These are phyloP conservation scores for Penicillium decumbens DNA, from an alignment of 2,329 filamentous ascomycete species.

Conservation along the genomic window DNA sequence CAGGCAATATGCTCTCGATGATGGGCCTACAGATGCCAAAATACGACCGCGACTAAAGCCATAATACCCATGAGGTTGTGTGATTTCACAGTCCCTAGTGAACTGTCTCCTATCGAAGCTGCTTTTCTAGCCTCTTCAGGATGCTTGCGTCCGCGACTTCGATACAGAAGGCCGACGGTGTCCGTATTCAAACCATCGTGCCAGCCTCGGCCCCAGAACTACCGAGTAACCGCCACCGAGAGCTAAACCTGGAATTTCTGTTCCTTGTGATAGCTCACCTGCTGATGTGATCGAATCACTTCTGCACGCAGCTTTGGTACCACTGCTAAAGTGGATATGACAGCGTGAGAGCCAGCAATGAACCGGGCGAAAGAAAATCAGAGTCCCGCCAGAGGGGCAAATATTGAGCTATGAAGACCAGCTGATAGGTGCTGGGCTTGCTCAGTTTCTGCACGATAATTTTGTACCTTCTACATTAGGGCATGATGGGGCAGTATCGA, in stretches of 20 bases:
- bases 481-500: background rate
- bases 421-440: background rate
- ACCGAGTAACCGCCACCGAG: no score
- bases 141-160: background rate
- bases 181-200: no score
- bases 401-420: background rate
- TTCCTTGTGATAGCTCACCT: background rate
- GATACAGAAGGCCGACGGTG: no score
- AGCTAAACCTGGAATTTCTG: background rate
- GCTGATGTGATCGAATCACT: background rate
- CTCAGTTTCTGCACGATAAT: background rate
- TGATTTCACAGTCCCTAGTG: background rate
- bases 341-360: background rate
- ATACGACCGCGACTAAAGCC: conserved; percentile 53
- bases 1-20: conserved; percentile 78
- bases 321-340: background rate
- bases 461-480: no score
- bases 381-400: background rate
- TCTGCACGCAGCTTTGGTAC: background rate
- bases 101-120: background rate
- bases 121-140: background rate
- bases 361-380: background rate
- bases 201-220: no score
- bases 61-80: background rate
- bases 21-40: conserved; percentile 79